Evolutionary conservation across 1,139 yeast genomes (phyloP).

Genomic region (Hyphopichia wangnamkhiaoensis): DNA sequence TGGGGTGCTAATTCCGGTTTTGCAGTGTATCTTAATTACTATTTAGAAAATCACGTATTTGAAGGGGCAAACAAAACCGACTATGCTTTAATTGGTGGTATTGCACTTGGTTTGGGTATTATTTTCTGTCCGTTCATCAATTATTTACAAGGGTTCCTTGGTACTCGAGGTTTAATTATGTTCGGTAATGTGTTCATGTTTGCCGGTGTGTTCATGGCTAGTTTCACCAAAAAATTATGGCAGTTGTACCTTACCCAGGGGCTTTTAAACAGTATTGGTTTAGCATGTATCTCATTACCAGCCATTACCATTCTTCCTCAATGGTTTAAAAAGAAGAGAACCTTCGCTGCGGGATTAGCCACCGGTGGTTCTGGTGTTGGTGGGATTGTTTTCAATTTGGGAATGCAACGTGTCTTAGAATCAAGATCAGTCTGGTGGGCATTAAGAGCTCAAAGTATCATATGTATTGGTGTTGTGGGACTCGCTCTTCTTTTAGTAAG

Average conservation of each 20-base stretch:
- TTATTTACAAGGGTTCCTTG: constrained; percentile 38
- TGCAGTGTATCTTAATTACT: constrained; percentile 53
- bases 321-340: constrained; percentile 61
- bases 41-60: constrained; percentile 34
- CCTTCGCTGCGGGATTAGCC: constrained; percentile 57
- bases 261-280: constrained; percentile 27
- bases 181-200: constrained; percentile 52
- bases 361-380: constrained; percentile 51
- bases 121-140: constrained; percentile 42
- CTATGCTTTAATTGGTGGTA: constrained; percentile 43
- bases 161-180: constrained; percentile 36
- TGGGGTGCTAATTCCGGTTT: constrained; percentile 59
- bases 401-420: constrained; percentile 29
- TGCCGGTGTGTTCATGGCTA: constrained; percentile 53
- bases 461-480: constrained; percentile 27
- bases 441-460: constrained; percentile 36
- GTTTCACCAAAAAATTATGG: constrained; percentile 47
- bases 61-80: constrained; percentile 44
- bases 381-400: constrained; percentile 25
- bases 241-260: constrained; percentile 35
- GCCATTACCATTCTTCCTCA: constrained; percentile 53
- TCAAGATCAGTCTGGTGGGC: constrained; percentile 38
- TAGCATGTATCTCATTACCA: constrained; percentile 27
- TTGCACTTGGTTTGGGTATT: constrained; percentile 41
- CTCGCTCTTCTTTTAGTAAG: constrained; percentile 21